Percentiles rank a stretch among this genome's conserved stretches.
phyloP scores from a whole-genome alignment of 805 yeast species.

The Kodamaea kakaduensis region DNA sequence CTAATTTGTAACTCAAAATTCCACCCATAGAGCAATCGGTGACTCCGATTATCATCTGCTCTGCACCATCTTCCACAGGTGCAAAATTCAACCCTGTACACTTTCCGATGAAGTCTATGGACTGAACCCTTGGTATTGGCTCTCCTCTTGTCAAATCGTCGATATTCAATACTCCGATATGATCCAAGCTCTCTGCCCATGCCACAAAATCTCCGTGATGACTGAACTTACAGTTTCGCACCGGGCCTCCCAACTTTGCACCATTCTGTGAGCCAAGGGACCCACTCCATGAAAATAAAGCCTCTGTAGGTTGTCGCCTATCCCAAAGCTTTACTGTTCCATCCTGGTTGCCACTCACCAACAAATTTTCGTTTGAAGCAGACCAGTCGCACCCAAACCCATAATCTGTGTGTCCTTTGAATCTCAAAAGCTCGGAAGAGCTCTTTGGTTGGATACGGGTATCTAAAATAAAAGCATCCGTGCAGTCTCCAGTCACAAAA shows the following conservation, averaged over 20 bases:
- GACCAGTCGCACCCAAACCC: constrained; percentile 63
- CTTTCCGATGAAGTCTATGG: constrained; percentile 54
- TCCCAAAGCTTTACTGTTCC: constrained; percentile 55
- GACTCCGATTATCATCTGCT: constrained; percentile 49
- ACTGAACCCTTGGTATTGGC: constrained; percentile 34
- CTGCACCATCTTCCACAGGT: constrained; percentile 42
- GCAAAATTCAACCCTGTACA: constrained; percentile 52
- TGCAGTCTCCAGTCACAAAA: constrained; percentile 50
- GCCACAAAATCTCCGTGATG: constrained; percentile 41
- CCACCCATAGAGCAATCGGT: constrained; percentile 58
- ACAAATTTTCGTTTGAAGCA: constrained; percentile 32
- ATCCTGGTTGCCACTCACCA: constrained; percentile 61
- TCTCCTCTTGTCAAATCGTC: constrained; percentile 20
- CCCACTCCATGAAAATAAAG: constrained; percentile 33
- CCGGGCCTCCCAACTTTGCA: constrained; percentile 40
- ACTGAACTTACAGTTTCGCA: constrained; percentile 51
- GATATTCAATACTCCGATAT: constrained; percentile 47
- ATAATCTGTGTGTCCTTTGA: constrained; percentile 50
- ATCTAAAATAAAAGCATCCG: constrained; percentile 43
- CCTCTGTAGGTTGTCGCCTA: constrained; percentile 30
- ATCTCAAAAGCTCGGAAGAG: constrained; percentile 11
- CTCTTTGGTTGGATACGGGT: constrained; percentile 22
- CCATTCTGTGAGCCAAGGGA: constrained; percentile 25
- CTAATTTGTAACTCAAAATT: constrained; percentile 44
- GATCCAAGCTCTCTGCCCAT: constrained; percentile 60